These are phyloP conservation scores for Tuber melanosporum DNA, from an alignment of 495 filamentous ascomycete genomes.

Conservation along the genomic window DNA sequence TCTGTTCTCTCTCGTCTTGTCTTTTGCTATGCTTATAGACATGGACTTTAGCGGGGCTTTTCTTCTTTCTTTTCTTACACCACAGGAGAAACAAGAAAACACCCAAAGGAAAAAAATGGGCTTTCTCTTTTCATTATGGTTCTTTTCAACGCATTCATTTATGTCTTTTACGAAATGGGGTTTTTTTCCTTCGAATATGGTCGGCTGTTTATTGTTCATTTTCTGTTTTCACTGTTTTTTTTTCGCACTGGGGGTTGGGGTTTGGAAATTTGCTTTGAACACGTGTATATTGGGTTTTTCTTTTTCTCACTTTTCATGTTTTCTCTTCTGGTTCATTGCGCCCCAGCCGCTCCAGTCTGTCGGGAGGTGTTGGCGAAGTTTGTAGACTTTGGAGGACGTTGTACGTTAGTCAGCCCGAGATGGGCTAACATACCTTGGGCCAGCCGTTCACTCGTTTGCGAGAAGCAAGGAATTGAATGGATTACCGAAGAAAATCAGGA, in stretches of 20 bases:
- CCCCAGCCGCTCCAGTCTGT: neutral
- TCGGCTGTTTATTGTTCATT: slow-evolving; percentile 2
- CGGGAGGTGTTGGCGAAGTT: neutral
- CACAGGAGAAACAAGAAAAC: neutral
- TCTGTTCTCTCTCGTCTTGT: neutral
- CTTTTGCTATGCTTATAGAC: slow-evolving; percentile 5
- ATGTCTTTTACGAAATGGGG: neutral
- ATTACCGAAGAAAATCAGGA: neutral
- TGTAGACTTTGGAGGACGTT: slow-evolving; percentile 2
- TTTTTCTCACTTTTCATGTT: neutral
- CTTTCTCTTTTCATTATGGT: neutral
- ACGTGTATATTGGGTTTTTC: neutral
- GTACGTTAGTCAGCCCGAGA: neutral
- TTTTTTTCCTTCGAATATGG: neutral
- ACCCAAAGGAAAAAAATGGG: neutral
- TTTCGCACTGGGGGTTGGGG: neutral
- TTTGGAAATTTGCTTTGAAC: slow-evolving; percentile 5
- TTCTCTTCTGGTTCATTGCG: neutral
- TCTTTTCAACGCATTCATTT: neutral
- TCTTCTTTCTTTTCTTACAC: neutral
- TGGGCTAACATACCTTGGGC: neutral
- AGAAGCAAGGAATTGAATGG: slow-evolving; percentile 4
- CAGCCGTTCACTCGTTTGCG: neutral
- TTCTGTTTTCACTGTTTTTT: neutral
- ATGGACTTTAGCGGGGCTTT: slow-evolving; percentile 1